Evolutionary conservation across 2,329 filamentous ascomycete genomes (phyloP).

Genomic region (Pseudogymnoascus sp.): DNA sequence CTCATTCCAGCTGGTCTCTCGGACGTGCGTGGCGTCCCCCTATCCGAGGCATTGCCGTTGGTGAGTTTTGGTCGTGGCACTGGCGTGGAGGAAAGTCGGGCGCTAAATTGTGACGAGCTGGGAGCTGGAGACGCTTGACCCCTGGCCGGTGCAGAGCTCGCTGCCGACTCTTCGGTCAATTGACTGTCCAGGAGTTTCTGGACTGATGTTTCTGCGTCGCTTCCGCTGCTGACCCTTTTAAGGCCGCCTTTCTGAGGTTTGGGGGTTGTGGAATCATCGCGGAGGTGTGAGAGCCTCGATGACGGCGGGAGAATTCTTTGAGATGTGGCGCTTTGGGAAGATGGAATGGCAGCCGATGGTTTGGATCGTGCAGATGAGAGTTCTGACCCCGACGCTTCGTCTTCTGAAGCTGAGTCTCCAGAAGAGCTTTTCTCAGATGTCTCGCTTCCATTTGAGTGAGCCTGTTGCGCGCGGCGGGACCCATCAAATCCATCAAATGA

Average conservation of each 20-base stretch:
- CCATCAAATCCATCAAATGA: background rate
- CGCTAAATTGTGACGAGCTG: background rate
- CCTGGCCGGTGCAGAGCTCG: background rate
- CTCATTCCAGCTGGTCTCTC: background rate
- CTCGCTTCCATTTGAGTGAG: background rate
- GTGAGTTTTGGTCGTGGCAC: background rate
- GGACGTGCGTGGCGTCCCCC: background rate
- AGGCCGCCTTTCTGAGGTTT: background rate
- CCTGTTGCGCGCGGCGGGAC: background rate
- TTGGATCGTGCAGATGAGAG: background rate
- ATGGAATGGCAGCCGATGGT: background rate
- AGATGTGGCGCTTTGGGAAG: background rate
- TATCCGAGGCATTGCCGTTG: background rate
- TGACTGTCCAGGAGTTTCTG: background rate
- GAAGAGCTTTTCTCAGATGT: slow-evolving; percentile 6
- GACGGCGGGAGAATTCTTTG: background rate
- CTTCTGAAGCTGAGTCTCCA: background rate
- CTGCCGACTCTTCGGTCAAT: background rate
- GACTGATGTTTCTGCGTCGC: background rate
- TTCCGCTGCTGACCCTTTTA: background rate
- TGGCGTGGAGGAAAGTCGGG: background rate
- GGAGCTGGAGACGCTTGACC: background rate
- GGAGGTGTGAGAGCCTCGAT: background rate
- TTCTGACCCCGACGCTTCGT: background rate
- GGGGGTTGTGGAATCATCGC: background rate